Evolutionary conservation across 129 eudicot genomes (phyloP), one percentile per base, ranked within the genome.

Genomic region (Artemisia argyi): DNA sequence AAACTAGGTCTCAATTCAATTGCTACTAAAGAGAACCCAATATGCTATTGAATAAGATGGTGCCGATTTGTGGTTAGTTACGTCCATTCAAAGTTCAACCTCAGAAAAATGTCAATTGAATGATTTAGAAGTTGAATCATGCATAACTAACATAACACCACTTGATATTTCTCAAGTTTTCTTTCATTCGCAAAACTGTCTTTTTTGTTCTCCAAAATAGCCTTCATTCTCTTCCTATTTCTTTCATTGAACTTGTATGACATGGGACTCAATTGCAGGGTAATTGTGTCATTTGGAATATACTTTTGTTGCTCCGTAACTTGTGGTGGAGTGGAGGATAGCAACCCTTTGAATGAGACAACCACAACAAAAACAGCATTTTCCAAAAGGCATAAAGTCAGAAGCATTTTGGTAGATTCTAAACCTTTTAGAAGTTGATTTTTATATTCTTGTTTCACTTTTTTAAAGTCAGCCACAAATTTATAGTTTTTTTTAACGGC

Each of bases 401-500:
- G 66, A 80, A 81, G 74, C 86, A 81, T 85, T 58, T 68, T 72
- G 79, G 89, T 85, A 85, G 54, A 66, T 60, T 55, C 39, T 62
- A 56, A 19, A 22, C 50, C 19, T 54, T 62, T 64, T 6, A 2
- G 17, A 16, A 4, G 13, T 4, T 1, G 15, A 39, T 30, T 48
- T 22, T 18, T 17, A n/a, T 60, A 35, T 49, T 15, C 15, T 16
- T 20, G 59, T 13, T 13, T 71, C 1, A 10, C 54, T 7, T 64
- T 20, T 9, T 39, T 49, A 19, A 17, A 63, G 14, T 61, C 17
- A 22, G 11, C 39, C 26, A 60, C 3, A 26, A 61, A 26, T 3
- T 6, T 7, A 39, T 7, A 7, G 8, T 7, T 39, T 39, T 7
- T 7, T 39, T 39, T 5, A 7, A 39, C 10, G 46, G 46, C 46